Conservation (phyloP, 257 asterid species). For the Hygrophila difformis region DNA sequence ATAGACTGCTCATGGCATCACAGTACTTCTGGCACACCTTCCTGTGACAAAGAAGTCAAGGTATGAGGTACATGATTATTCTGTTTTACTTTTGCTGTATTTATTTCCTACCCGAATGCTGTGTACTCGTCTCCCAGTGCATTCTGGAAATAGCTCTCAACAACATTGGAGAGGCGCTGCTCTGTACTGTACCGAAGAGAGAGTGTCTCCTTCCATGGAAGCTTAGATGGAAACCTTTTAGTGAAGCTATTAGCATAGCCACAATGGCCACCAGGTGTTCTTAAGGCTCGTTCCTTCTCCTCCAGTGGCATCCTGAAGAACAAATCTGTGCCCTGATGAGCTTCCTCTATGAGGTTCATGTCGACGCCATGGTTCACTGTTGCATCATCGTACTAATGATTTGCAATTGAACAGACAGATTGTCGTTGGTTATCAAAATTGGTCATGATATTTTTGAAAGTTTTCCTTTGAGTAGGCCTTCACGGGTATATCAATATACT, state of each 20-base stretch:
- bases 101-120: slow-evolving; percentile 57
- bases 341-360: slow-evolving; percentile 35
- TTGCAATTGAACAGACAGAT: too few relatives aligned
- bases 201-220: slow-evolving; percentile 96
- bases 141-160: slow-evolving; percentile 42
- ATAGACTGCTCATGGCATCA: slow-evolving; percentile 57
- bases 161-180: too few relatives aligned
- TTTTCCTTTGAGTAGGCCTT: too few relatives aligned
- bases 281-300: slow-evolving; percentile 50
- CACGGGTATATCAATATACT: too few relatives aligned
- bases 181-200: slow-evolving; percentile 61
- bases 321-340: slow-evolving; percentile 58
- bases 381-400: too few relatives aligned
- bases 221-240: slow-evolving; percentile 73
- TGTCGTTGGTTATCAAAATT: too few relatives aligned
- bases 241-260: slow-evolving; percentile 95
- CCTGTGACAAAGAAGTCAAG: slow-evolving; percentile 32
- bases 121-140: slow-evolving; percentile 45
- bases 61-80: too few relatives aligned
- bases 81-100: too few relatives aligned
- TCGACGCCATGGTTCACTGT: slow-evolving; percentile 80
- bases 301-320: slow-evolving; percentile 59
- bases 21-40: slow-evolving; percentile 57
- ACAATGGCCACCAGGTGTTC: slow-evolving; percentile 68
- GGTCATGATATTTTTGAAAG: too few relatives aligned